phyloP scores from a whole-genome alignment of 371 early-diverging fungal genomes.

The Agmasoma carcini region DNA sequence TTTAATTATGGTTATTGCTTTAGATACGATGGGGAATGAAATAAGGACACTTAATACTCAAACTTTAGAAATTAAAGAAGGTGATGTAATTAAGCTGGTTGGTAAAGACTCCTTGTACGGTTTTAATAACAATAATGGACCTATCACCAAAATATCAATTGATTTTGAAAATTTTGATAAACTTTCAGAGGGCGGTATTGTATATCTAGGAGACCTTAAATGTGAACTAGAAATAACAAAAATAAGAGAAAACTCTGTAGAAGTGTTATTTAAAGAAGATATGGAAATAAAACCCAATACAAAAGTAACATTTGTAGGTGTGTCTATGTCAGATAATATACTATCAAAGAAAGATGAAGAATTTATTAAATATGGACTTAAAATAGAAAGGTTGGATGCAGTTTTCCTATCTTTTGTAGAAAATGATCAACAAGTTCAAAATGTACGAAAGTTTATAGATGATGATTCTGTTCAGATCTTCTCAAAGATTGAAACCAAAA shows the following conservation, averaged over 20 bases:
- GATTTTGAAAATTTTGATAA: conserved; percentile 70
- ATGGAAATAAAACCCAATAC: conserved; percentile 64
- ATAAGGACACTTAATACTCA: conserved; percentile 49
- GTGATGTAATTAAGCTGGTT: conserved; percentile 52
- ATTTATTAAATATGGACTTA: conserved; percentile 74
- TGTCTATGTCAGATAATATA: conserved; percentile 69
- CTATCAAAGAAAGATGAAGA: conserved; percentile 76
- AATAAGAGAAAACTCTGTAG: conserved; percentile 49
- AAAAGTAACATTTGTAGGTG: conserved; percentile 72
- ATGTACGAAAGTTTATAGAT: conserved; percentile 64
- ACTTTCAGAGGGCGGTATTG: conserved; percentile 63
- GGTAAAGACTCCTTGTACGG: conserved; percentile 54
- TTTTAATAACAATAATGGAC: conserved; percentile 23
- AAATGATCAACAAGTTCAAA: conserved; percentile 66
- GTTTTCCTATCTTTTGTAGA: conserved; percentile 89
- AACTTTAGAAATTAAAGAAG: conserved; percentile 14
- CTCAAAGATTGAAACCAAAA: conserved; percentile 67
- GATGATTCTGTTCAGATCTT: conserved; percentile 60
- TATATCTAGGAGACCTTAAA: conserved; percentile 62
- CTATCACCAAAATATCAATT: conserved; percentile 56
- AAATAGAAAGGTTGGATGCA: conserved; percentile 72
- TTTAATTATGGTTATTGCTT: conserved; percentile 57
- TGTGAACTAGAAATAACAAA: conserved; percentile 54
- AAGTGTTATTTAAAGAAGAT: conserved; percentile 61
- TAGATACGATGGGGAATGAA: conserved; percentile 57